Evolutionary conservation across 108 stramenopile species (phyloP), one percentile per base, ranked within the genome.

Genomic region (Cylindrotheca closterium): DNA sequence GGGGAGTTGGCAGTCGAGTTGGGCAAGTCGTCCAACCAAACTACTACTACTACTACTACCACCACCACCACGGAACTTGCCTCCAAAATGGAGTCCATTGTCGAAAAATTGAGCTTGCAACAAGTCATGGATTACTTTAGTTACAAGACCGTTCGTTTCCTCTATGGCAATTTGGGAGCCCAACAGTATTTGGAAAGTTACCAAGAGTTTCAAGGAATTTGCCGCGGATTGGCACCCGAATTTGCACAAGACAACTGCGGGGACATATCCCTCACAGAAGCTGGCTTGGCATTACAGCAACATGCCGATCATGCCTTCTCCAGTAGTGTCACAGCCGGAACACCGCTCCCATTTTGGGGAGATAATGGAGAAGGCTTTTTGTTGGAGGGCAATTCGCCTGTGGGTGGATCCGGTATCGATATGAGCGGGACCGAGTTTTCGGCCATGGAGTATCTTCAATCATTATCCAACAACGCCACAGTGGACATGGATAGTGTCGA

Each of bases 231-330:
- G 7, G 37, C 15, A 15, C 26, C 51, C 29, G 51, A 64, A 23
- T 18, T 26, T 48, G 24, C 25, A 19, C 18, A 42, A 4, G 23
- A 21, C 12, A 27, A 27, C 3, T 61, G 60, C 60, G 21, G 3
- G 47, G 21, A 46, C 17, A 53, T 55, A 1, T 64, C 60, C 10
- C 52, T 23, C 27, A 28, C 55, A 48, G 70, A 58, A 52, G 66
- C 71, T 4, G 25, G 42, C 15, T 18, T 24, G 22, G 51, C 32
- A 3, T 42, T 73, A 50, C 25, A 48, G 8, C 55, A 51, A 17
- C 79, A 80, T 58, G 74, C 74, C 15, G 79, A 80, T 51, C 55
- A 67, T 49, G 29, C 58, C 5, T 80, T 75, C 47, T 70, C 65
- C 15, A 48, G 51, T 22, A 23, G 65, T 3, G 65, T 42, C 42